Evolutionary conservation across 148 eudicot species (phyloP), one percentile per base, ranked within the genome.

Genomic region (Nepenthes gracilis): DNA sequence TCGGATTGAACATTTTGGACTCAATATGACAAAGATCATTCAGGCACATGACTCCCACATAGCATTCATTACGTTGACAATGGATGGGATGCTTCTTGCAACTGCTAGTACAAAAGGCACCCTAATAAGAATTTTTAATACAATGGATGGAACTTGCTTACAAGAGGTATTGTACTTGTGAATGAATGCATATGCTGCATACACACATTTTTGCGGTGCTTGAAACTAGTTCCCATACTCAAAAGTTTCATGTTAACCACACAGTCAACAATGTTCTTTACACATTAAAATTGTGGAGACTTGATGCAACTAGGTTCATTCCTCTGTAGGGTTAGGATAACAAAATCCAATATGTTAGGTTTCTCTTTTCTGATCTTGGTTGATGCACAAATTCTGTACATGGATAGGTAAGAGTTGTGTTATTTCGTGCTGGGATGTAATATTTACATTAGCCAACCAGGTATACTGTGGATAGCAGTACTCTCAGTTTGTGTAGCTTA

Each of bases 71-170:
- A 75, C 86, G 52, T 76, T 93, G 80, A 88, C 99, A n/a, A 63
- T 78, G 80, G 99, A 93, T 69, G 99, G 99, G 43, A 80, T 93
- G 55, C 78, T 93, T 79, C 99, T 93, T 76, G 99, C 99, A 10
- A 88, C 99, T 58, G 96, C 99, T 43, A 88, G 99, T 74, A 71
- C 84, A 11, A 88, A 78, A 73, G 99, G 99, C 43, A 93, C 96
- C 62, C 80, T 88, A 47, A 69, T 93, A 51, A 82, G 99, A 72
- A 78, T 93, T 57, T 93, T 86, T 59, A 93, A 88, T 75, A 86
- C 99, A 12, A 75, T 93, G 89, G 96, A 93, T 75, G 99, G 99
- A 52, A 80, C 96, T 73, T 83, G 72, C 68, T 75, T 93, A 75
- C 99, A 93, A 78, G 99, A 93, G 99, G 99, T 93, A 88, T 33